These are phyloP conservation scores for Talaromyces rugulosus DNA, from an alignment of 2,329 filamentous ascomycete genomes.

Conservation along the genomic window DNA sequence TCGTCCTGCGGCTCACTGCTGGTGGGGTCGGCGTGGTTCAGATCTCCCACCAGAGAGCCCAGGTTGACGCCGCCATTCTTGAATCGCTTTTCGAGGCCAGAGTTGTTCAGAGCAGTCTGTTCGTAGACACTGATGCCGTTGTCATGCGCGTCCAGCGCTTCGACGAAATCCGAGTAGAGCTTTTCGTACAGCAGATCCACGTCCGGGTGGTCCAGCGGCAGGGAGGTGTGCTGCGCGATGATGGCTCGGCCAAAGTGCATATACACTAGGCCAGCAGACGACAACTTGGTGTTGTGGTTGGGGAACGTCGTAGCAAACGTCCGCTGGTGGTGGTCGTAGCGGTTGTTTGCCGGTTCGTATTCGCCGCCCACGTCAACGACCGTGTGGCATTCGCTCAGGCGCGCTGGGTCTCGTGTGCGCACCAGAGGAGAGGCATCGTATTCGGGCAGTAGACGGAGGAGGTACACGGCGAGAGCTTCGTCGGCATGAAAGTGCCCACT, in stretches of 20 bases:
- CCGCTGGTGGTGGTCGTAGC: slow-evolving; percentile 97
- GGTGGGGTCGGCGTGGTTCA: slow-evolving; percentile 63
- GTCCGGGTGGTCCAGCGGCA: slow-evolving; percentile 59
- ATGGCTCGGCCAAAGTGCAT: slow-evolving; percentile 89
- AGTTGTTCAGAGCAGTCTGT: slow-evolving; percentile 61
- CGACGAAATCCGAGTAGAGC: slow-evolving; percentile 88
- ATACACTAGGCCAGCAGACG: slow-evolving; percentile 89
- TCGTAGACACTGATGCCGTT: slow-evolving; percentile 89
- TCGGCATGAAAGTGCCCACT: slow-evolving; percentile 97
- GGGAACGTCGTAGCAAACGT: slow-evolving; percentile 84
- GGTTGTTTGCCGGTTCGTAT: slow-evolving; percentile 71
- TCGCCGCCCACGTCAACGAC: slow-evolving; percentile 97
- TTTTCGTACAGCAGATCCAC: slow-evolving; percentile 77
- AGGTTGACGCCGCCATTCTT: slow-evolving; percentile 78
- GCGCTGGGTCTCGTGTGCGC: slow-evolving; percentile 77
- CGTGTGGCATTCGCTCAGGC: slow-evolving; percentile 80
- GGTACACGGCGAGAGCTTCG: slow-evolving; percentile 93
- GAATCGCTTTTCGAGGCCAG: slow-evolving; percentile 77
- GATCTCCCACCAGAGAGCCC: slow-evolving; percentile 73
- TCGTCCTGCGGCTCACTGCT: slow-evolving; percentile 65
- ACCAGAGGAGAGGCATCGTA: slow-evolving; percentile 72
- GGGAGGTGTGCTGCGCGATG: slow-evolving; percentile 62
- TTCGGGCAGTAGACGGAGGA: slow-evolving; percentile 81
- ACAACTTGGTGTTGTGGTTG: slow-evolving; percentile 78
- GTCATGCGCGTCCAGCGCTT: slow-evolving; percentile 95